A percentile compares a stretch with the other conserved stretches of the same genome.
Conservation (phyloP, 75 land plant species). For the Pseudotsuga menziesii region DNA sequence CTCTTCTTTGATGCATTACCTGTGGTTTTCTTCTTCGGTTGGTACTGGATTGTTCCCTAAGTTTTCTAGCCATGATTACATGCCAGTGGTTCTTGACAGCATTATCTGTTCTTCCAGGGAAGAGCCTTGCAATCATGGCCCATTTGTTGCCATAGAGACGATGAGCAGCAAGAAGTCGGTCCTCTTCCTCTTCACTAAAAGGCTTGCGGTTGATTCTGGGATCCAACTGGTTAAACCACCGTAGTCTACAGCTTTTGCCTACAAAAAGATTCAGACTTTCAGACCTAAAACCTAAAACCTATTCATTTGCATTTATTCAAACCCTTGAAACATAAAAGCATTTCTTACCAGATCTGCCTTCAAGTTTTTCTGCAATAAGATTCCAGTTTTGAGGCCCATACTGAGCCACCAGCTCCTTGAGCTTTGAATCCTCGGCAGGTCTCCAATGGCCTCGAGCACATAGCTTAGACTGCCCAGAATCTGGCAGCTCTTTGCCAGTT, state of each 20-base stretch:
- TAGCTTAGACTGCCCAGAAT: constrained; percentile 39
- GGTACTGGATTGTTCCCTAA: constrained; percentile 32
- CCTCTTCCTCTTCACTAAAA: constrained; percentile 66
- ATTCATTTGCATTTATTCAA: no score
- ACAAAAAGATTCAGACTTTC: neutral
- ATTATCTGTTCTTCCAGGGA: constrained; percentile 56
- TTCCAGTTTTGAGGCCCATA: constrained; percentile 79
- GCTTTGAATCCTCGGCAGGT: constrained; percentile 63
- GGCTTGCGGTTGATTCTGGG: constrained; percentile 63
- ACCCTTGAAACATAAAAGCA: neutral
- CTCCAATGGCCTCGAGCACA: constrained; percentile 72
- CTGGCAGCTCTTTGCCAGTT: constrained; percentile 20
- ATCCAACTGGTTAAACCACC: constrained; percentile 75
- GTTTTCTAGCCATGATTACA: constrained; percentile 53
- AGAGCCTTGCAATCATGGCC: constrained; percentile 52
- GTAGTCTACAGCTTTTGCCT: constrained; percentile 50
- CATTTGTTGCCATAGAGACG: constrained; percentile 58
- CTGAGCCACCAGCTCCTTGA: constrained; percentile 51
- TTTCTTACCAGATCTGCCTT: constrained; percentile 65
- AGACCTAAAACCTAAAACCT: no score
- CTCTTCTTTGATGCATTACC: neutral
- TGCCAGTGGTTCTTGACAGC: constrained; percentile 67
- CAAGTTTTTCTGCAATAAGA: constrained; percentile 63
- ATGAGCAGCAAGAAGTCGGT: constrained; percentile 54
- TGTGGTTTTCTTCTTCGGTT: constrained; percentile 23